Percentiles rank a stretch among this genome's conserved stretches.
These are phyloP conservation scores for Ajuga chamaepitys DNA, from an alignment of 257 asterid genomes.

Conservation along the genomic window DNA sequence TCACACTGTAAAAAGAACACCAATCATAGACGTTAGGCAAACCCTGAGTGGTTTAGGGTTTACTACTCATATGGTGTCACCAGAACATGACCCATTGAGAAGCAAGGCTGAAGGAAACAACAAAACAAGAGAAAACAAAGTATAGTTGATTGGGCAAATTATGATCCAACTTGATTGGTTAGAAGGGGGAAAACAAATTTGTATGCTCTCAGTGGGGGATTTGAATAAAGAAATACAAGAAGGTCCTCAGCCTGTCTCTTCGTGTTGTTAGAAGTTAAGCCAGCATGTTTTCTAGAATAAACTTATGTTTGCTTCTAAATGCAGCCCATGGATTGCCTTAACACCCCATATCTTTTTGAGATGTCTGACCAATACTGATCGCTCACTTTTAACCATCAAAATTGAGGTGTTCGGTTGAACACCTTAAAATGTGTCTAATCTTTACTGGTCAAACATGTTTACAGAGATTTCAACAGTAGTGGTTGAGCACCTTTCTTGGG, in stretches of 20 bases:
- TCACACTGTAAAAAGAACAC: conserved; percentile 56
- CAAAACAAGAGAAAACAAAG: not conserved
- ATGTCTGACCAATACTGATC: too few relatives aligned
- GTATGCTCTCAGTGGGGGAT: not conserved
- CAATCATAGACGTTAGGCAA: not conserved
- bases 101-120: not conserved
- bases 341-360: too few relatives aligned
- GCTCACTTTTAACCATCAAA: not conserved
- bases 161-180: not conserved
- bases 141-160: not conserved
- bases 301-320: too few relatives aligned
- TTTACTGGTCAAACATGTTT: too few relatives aligned
- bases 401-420: too few relatives aligned
- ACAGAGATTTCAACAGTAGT: too few relatives aligned
- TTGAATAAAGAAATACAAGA: not conserved
- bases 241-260: too few relatives aligned
- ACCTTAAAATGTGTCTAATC: too few relatives aligned
- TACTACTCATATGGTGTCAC: not conserved
- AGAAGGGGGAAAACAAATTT: not conserved
- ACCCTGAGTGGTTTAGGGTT: not conserved
- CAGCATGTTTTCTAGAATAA: too few relatives aligned
- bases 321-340: too few relatives aligned
- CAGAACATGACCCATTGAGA: not conserved
- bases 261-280: too few relatives aligned
- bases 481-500: too few relatives aligned